Evolutionary conservation across 2,329 filamentous ascomycete genomes (phyloP).

Genomic region (Aspergillus sp.): DNA sequence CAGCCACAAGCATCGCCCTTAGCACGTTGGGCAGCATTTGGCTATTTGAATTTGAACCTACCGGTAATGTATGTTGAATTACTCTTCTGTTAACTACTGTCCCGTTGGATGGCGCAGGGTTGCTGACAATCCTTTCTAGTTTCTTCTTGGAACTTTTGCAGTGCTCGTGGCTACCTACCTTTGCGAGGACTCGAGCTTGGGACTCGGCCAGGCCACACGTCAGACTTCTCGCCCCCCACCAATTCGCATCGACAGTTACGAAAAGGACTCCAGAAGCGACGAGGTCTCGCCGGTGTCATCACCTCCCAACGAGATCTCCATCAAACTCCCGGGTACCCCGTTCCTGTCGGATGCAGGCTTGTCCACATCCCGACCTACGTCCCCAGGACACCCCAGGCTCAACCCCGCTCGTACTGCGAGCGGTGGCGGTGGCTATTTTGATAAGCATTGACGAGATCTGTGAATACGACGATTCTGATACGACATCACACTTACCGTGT

Average conservation of each 20-base stretch:
- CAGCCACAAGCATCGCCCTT: slow-evolving; percentile 85
- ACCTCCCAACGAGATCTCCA: slow-evolving; percentile 47
- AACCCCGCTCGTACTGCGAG: slow-evolving; percentile 39
- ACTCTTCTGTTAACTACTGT: background rate
- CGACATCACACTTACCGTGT: slow-evolving; percentile 13
- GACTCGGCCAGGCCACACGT: slow-evolving; percentile 29
- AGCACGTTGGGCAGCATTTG: slow-evolving; percentile 82
- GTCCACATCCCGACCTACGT: slow-evolving; percentile 54
- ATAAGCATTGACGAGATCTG: slow-evolving; percentile 29
- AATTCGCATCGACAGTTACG: slow-evolving; percentile 67
- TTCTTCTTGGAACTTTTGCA: slow-evolving; percentile 73
- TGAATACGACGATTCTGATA: slow-evolving; percentile 22
- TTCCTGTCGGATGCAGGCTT: slow-evolving; percentile 49
- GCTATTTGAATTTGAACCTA: slow-evolving; percentile 79
- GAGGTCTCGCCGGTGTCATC: slow-evolving; percentile 22
- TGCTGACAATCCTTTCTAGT: slow-evolving; percentile 53
- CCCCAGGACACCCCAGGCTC: slow-evolving; percentile 48
- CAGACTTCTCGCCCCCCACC: slow-evolving; percentile 52
- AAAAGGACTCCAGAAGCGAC: slow-evolving; percentile 67
- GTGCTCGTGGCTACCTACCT: slow-evolving; percentile 83
- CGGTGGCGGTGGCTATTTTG: slow-evolving; percentile 37
- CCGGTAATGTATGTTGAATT: slow-evolving; percentile 62
- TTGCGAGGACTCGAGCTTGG: slow-evolving; percentile 62
- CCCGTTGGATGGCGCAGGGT: background rate
- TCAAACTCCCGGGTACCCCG: slow-evolving; percentile 47